phyloP scores from a whole-genome alignment of 1,139 yeast species.

The Suhomyces anneliseae region DNA sequence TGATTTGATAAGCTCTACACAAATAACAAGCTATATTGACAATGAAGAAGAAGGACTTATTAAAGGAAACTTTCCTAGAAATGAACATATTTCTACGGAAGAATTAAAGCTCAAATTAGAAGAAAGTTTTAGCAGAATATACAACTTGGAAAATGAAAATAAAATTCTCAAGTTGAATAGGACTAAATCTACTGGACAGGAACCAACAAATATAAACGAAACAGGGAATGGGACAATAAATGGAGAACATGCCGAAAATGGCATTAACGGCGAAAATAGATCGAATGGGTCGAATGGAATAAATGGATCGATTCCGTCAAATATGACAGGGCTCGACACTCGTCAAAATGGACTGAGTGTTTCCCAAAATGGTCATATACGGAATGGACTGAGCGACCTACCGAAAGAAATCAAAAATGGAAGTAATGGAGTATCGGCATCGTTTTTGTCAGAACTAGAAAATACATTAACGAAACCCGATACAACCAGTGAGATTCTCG shows the following conservation, averaged over 20 bases:
- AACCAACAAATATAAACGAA: too few relatives aligned
- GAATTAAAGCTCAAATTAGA: constrained; percentile 39
- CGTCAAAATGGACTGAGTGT: background rate
- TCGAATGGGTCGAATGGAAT: background rate
- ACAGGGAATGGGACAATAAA: too few relatives aligned
- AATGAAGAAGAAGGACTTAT: constrained; percentile 19
- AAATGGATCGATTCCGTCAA: background rate
- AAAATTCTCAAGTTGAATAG: constrained; percentile 17
- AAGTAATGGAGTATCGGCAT: background rate
- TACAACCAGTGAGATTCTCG: background rate
- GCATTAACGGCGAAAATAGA: too few relatives aligned
- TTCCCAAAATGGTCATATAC: too few relatives aligned
- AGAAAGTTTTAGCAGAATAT: constrained; percentile 41
- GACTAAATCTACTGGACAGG: background rate
- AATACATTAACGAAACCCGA: constrained; percentile 7
- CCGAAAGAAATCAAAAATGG: background rate
- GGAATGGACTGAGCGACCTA: too few relatives aligned
- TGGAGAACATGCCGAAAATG: too few relatives aligned
- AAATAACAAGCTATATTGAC: constrained; percentile 36
- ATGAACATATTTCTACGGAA: constrained; percentile 28
- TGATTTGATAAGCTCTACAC: constrained; percentile 41
- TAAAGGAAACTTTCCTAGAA: constrained; percentile 4
- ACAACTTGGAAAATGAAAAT: constrained; percentile 36
- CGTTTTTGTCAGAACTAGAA: constrained; percentile 15
- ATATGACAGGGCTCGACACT: background rate